A percentile compares a stretch with the other conserved stretches of the same genome.
These are phyloP conservation scores for Fusarium clavum DNA, from an alignment of 2,329 filamentous ascomycete species.

Conservation along the genomic window DNA sequence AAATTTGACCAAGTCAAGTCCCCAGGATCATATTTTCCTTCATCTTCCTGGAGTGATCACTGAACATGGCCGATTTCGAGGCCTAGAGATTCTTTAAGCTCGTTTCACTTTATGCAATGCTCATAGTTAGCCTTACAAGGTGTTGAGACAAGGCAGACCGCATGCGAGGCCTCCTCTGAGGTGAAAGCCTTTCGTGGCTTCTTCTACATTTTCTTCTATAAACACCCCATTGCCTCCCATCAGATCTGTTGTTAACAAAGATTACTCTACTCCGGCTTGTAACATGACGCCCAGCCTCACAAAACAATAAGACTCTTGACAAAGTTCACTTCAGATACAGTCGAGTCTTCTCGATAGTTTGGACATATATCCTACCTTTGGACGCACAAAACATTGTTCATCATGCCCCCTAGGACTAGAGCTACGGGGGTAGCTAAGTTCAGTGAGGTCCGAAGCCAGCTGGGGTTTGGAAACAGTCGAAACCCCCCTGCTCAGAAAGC, in stretches of 20 bases:
- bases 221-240: neutral
- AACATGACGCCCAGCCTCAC: too few species aligned
- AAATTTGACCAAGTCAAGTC: neutral
- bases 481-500: neutral
- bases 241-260: too few species aligned
- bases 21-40: too few species aligned
- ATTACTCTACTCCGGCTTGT: too few species aligned
- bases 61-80: neutral
- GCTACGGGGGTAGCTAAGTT: neutral
- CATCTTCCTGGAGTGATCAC: accelerated
- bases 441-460: neutral
- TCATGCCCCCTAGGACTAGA: neutral
- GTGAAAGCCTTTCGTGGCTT: too few species aligned
- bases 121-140: too few species aligned
- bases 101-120: neutral
- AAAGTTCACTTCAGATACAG: too few species aligned
- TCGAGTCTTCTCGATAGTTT: too few species aligned
- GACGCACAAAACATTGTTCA: too few species aligned
- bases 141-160: neutral
- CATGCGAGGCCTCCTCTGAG: neutral
- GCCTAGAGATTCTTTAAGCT: neutral
- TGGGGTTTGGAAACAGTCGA: neutral
- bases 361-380: too few species aligned
- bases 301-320: too few species aligned
- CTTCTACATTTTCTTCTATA: neutral